Conservation (phyloP, 306 rosid species). For the Dryas drummondii region DNA sequence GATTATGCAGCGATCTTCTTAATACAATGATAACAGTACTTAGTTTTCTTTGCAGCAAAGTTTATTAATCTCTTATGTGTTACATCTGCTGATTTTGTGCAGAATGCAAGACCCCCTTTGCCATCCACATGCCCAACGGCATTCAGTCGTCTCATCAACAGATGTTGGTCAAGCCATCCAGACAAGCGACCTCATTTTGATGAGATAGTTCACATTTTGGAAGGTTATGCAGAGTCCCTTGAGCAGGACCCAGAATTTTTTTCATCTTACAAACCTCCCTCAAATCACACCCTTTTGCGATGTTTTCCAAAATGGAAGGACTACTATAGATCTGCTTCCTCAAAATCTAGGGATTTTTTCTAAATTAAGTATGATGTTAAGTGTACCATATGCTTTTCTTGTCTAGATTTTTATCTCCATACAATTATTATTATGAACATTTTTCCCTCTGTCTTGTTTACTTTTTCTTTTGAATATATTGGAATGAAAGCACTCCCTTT, state of each 20-base stretch:
- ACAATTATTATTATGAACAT: constrained; percentile 17
- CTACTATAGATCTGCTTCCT: constrained; percentile 35
- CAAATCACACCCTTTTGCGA: constrained; percentile 28
- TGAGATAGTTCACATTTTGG: constrained; percentile 69
- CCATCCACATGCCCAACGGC: constrained; percentile 80
- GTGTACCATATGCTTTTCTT: constrained; percentile 28
- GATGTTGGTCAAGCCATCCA: constrained; percentile 85
- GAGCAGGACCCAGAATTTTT: constrained; percentile 69
- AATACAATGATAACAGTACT: too few species aligned
- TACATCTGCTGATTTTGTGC: constrained; percentile 28
- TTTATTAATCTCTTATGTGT: background rate
- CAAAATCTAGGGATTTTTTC: constrained; percentile 26
- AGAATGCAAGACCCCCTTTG: constrained; percentile 96
- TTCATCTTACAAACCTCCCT: constrained; percentile 45
- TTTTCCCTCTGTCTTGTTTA: background rate
- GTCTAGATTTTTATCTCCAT: constrained; percentile 9
- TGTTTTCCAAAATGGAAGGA: constrained; percentile 57
- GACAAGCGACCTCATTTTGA: constrained; percentile 75
- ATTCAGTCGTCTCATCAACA: constrained; percentile 60
- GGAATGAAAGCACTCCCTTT: constrained; percentile 27
- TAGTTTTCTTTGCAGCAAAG: too few species aligned
- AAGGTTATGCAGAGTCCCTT: constrained; percentile 49
- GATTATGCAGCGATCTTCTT: background rate
- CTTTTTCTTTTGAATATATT: constrained; percentile 17
- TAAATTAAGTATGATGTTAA: constrained; percentile 14